phyloP scores from a whole-genome alignment of 192 early-diverging fungal species.

The Linnemannia zychae region DNA sequence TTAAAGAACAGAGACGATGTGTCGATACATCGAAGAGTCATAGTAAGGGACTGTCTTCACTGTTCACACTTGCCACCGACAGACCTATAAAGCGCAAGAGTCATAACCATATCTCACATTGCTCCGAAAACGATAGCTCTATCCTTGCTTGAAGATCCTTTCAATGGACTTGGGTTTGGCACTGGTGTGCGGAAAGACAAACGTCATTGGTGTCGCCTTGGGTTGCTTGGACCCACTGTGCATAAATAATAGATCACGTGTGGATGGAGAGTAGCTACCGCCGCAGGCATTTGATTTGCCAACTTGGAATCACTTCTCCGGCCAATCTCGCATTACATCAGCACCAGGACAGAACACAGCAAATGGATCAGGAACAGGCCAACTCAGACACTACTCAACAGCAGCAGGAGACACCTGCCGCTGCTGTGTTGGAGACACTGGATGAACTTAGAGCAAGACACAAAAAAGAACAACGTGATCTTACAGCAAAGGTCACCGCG shows the following conservation, averaged over 20 bases:
- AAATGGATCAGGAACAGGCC: constrained; percentile 3
- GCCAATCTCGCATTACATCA: not conserved
- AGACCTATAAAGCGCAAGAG: not conserved
- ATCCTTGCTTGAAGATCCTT: too few relatives aligned
- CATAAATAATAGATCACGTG: too few relatives aligned
- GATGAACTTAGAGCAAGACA: constrained; percentile 82
- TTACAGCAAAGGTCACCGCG: constrained; percentile 73
- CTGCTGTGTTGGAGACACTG: constrained; percentile 51
- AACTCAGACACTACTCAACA: not conserved
- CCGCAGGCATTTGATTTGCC: not conserved
- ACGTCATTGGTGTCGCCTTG: too few relatives aligned
- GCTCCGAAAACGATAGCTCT: too few relatives aligned
- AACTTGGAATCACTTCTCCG: not conserved
- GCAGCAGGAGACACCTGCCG: not conserved
- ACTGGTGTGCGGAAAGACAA: too few relatives aligned
- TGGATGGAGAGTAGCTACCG: too few relatives aligned
- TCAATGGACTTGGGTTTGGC: too few relatives aligned
- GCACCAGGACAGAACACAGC: not conserved
- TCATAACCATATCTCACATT: not conserved
- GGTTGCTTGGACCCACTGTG: too few relatives aligned
- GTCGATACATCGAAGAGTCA: not conserved
- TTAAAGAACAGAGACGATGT: too few relatives aligned
- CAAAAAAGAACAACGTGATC: constrained; percentile 81
- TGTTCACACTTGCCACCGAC: not conserved
- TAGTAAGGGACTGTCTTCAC: not conserved